These are phyloP conservation scores for Pythium inflatum DNA, from an alignment of 352 stramenopile genomes.

Conservation along the genomic window DNA sequence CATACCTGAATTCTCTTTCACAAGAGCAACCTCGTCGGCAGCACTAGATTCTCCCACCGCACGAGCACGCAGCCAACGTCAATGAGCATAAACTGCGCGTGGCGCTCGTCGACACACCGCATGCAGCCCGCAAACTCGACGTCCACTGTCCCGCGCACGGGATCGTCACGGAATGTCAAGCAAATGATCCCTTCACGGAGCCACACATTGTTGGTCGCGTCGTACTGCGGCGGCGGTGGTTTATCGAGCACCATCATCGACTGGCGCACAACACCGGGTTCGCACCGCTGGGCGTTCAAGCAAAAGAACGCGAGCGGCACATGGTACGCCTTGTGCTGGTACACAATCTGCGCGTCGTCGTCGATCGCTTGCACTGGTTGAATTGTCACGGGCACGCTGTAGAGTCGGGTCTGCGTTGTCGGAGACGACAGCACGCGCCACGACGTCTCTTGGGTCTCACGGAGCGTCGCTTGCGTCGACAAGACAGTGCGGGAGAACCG, in stretches of 20 bases:
- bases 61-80: constrained; percentile 52
- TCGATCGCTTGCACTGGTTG: constrained; percentile 18
- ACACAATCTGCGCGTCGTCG: constrained; percentile 15
- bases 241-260: constrained; percentile 16
- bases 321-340: constrained; percentile 11
- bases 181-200: constrained; percentile 18
- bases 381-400: constrained; percentile 3
- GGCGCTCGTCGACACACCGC: constrained; percentile 39
- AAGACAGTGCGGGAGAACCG: not conserved
- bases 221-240: not conserved
- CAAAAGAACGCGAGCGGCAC: constrained; percentile 7
- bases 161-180: constrained; percentile 5
- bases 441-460: constrained; percentile 6
- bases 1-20: no score
- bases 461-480: not conserved
- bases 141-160: not conserved
- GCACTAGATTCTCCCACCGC: constrained; percentile 55
- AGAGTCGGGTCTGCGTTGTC: constrained; percentile 1
- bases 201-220: constrained; percentile 9
- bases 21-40: constrained; percentile 35
- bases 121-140: constrained; percentile 23
- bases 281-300: constrained; percentile 10
- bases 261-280: constrained; percentile 4
- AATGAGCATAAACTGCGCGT: constrained; percentile 51
- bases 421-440: constrained; percentile 11